Evolutionary conservation across 2,329 filamentous ascomycete species (phyloP), one percentile per base, ranked within the genome.

Genomic region (Xylaria arbuscula): DNA sequence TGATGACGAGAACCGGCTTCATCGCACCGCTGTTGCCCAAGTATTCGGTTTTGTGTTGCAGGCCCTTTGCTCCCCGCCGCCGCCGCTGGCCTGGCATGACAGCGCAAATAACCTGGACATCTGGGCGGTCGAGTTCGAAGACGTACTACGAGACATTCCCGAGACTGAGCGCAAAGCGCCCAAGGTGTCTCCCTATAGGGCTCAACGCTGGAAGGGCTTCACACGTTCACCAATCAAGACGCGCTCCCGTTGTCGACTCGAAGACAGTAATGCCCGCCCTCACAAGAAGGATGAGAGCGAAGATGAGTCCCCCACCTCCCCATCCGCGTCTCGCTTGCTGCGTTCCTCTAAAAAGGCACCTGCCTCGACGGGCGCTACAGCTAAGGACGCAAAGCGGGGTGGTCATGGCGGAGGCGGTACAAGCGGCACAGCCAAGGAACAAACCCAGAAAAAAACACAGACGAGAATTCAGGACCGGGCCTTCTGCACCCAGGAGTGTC

Each of bases 1-100:
- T 17, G 72, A 80, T 10, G 73, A 82, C 63, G 72, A 79, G 36
- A 74, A 66, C 11, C 74, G 75, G 64, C 76, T 82, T 28, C 72
- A 82, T 68, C 72, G 72, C 24, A 83, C 79, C 0, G 79, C 81
- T 28, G 76, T 80, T 54, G 77, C 77, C 0, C 78, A 81, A 68
- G 77, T 81, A 38, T 80, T 83, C 58, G 77, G 79, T 53, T 82
- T 83, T 36, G 66, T 79, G 32, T 69, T 82, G 60, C 75, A 78
- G 64, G 78, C 79, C 40, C 68, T 81, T 51, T 69, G 68, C 56
- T 66, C 72, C 3, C 40, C 50, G n/a, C 76, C 76, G n/a, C 78
- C 77, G 1, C 68, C 72, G 4, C 13, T 67, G 63, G 70, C 72
- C 2, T 83, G 77, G 80, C 73, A 79, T 63, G 73, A 80, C 53